Evolutionary conservation across 306 rosid genomes (phyloP).

Genomic region (peach (Prunus persica)): Prunus_persica_NCBIv2 NC_034009.1:44123501-44124000

Average conservation of each 20-base stretch:
- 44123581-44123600: background rate
- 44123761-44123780: background rate
- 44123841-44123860: too few relatives aligned
- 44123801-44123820: background rate
- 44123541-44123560: background rate
- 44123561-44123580: background rate
- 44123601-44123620: background rate
- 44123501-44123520: too few relatives aligned
- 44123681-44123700: background rate
- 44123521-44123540: too few relatives aligned
- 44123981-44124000: background rate
- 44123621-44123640: background rate
- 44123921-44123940: constrained; percentile 27
- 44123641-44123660: background rate
- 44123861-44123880: background rate
- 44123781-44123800: background rate
- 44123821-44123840: background rate
- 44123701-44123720: background rate
- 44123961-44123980: constrained; percentile 9
- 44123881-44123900: constrained; percentile 22
- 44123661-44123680: background rate
- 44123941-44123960: constrained; percentile 20
- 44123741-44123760: background rate
- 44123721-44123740: background rate
- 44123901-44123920: constrained; percentile 16